Evolutionary conservation across 176 grass and related monocot species (phyloP).

Genomic region (Cenchrus fungigraminus): DNA sequence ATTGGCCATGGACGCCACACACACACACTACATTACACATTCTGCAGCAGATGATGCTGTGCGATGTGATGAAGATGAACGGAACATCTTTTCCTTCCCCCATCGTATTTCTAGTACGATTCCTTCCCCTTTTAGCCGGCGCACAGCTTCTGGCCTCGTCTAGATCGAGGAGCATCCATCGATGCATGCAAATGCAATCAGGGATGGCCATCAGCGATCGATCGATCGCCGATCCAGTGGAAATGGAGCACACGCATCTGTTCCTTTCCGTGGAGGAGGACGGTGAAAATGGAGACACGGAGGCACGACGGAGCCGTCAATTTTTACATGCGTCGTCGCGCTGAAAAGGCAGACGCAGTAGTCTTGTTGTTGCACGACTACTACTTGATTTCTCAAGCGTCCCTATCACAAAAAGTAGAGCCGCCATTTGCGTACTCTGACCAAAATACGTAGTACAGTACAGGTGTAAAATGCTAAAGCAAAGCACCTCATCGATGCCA

Average conservation of each 20-base stretch:
- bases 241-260: not conserved
- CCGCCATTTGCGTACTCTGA: constrained; percentile 29
- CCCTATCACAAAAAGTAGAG: not conserved
- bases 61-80: not conserved
- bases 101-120: constrained; percentile 30
- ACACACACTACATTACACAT: not conserved
- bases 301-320: constrained; percentile 11
- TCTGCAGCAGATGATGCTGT: not conserved
- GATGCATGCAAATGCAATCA: not conserved
- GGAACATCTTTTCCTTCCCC: not conserved
- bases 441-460: constrained; percentile 4
- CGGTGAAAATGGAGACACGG: not conserved
- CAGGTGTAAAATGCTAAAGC: not conserved
- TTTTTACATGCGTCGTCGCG: not conserved
- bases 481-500: not conserved
- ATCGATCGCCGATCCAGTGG: not conserved
- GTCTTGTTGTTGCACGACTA: not conserved
- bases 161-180: constrained; percentile 20
- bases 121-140: constrained; percentile 37
- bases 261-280: not conserved
- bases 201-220: not conserved
- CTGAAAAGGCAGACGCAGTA: constrained; percentile 25
- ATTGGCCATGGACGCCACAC: not conserved
- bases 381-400: not conserved
- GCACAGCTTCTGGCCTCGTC: constrained; percentile 16